phyloP scores from a whole-genome alignment of 148 eudicot species.

The Camellia lanceoleosa region DNA sequence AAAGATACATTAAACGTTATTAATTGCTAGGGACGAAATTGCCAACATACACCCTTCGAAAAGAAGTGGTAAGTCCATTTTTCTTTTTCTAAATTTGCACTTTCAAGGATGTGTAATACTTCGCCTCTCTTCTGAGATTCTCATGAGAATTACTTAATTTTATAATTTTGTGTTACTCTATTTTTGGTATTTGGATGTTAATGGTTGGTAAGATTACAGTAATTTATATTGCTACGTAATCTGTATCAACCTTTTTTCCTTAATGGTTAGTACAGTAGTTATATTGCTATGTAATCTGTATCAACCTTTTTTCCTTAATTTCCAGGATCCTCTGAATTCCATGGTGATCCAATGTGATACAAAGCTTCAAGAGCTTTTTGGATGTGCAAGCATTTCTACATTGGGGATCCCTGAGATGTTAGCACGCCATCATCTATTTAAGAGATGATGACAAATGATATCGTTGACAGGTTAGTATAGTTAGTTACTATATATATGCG shows the following conservation, averaged over 20 bases:
- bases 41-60: background rate
- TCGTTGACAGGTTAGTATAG: constrained; percentile 43
- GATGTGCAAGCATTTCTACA: constrained; percentile 60
- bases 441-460: constrained; percentile 45
- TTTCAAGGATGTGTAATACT: background rate
- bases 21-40: background rate
- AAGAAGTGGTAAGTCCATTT: too few species aligned
- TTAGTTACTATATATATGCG: background rate
- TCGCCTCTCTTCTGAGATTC: background rate
- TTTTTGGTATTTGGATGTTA: background rate
- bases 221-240: background rate
- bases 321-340: constrained; percentile 62
- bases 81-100: background rate
- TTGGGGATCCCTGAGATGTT: constrained; percentile 60
- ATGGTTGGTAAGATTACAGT: background rate
- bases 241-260: background rate
- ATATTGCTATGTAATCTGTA: background rate
- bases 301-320: constrained; percentile 1
- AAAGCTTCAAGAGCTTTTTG: constrained; percentile 73
- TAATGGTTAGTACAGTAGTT: background rate
- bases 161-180: background rate
- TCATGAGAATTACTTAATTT: background rate
- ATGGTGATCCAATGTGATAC: constrained; percentile 55
- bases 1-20: background rate
- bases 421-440: constrained; percentile 62